Evolutionary conservation across 352 stramenopile genomes (phyloP).

Genomic region (Pythium biforme): DNA sequence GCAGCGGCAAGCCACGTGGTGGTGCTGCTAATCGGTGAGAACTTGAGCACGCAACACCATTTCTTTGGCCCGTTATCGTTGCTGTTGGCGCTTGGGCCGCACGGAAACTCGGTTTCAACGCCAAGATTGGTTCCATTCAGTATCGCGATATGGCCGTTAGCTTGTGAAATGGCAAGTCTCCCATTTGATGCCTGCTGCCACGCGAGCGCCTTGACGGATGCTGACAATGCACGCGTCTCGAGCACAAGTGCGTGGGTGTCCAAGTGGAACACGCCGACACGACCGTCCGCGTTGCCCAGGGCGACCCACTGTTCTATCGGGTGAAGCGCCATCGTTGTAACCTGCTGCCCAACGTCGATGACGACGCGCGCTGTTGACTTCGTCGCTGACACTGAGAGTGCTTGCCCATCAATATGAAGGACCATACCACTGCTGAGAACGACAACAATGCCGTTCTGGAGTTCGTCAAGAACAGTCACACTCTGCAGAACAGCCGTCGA

Average conservation of each 20-base stretch:
- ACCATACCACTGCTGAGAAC: conserved; percentile 17
- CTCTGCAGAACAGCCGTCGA: conserved; percentile 7
- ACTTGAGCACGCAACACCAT: conserved; percentile 57
- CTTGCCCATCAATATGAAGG: conserved; percentile 18
- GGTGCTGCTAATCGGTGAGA: conserved; percentile 30
- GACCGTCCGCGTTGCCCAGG: conserved; percentile 36
- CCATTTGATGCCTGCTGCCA: conserved; percentile 40
- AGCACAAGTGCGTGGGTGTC: conserved; percentile 28
- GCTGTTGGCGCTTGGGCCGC: conserved; percentile 12
- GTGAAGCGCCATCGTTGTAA: conserved; percentile 16
- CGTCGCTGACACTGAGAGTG: neutral
- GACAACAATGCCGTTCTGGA: conserved; percentile 21
- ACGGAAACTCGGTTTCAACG: conserved; percentile 25
- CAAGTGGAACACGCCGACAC: conserved; percentile 42
- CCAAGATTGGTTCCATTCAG: conserved; percentile 34
- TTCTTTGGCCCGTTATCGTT: conserved; percentile 29
- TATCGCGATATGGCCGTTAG: conserved; percentile 37
- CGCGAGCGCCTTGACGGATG: conserved; percentile 30
- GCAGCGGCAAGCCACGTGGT: conserved; percentile 40
- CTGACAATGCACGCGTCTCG: conserved; percentile 9
- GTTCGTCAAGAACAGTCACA: conserved; percentile 23
- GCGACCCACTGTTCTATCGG: conserved; percentile 28
- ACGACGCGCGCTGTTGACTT: conserved; percentile 11
- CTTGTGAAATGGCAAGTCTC: conserved; percentile 42
- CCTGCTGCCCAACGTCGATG: conserved; percentile 17